Conservation (phyloP, 2,329 filamentous ascomycete genomes). For the Arthrinium phaeospermum region DNA sequence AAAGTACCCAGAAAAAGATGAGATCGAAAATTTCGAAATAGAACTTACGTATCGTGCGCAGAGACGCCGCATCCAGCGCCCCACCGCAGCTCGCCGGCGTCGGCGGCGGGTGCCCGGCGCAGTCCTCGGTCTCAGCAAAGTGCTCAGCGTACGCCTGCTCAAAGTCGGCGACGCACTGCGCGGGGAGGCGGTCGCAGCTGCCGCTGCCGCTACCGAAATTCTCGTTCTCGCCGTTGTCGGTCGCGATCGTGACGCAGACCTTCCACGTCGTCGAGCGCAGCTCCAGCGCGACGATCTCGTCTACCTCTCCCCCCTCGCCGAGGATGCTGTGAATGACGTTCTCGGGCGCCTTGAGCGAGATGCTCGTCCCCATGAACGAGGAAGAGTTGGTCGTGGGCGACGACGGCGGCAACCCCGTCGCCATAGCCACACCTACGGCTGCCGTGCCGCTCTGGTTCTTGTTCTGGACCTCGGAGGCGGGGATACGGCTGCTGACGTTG, state of each 20-base stretch:
- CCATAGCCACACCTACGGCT: no score
- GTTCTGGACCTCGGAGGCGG: constrained; percentile 32
- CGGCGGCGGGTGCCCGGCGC: constrained; percentile 32
- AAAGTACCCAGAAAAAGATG: not conserved
- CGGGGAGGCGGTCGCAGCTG: constrained; percentile 23
- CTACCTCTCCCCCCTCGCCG: not conserved
- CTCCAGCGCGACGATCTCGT: constrained; percentile 15
- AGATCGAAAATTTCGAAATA: not conserved
- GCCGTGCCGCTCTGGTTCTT: constrained; percentile 18
- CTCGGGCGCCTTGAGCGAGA: constrained; percentile 32
- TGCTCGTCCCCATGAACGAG: constrained; percentile 37
- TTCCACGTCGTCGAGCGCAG: constrained; percentile 36
- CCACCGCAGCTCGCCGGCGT: constrained; percentile 35
- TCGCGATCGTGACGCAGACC: constrained; percentile 34
- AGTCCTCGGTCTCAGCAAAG: constrained; percentile 33
- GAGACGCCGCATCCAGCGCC: constrained; percentile 28
- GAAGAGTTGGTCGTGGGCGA: not conserved
- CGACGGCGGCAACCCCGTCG: not conserved
- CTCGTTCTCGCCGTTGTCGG: constrained; percentile 30
- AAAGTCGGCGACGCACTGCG: constrained; percentile 35
- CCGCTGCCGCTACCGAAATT: constrained; percentile 26
- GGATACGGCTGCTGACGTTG: constrained; percentile 34
- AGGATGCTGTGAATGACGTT: constrained; percentile 25
- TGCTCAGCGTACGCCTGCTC: constrained; percentile 33
- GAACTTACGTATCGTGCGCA: constrained; percentile 33